Evolutionary conservation across 768 basidiomycete species (phyloP), one percentile per base, ranked within the genome.

Genomic region (Hebeloma cylindrosporum): DNA sequence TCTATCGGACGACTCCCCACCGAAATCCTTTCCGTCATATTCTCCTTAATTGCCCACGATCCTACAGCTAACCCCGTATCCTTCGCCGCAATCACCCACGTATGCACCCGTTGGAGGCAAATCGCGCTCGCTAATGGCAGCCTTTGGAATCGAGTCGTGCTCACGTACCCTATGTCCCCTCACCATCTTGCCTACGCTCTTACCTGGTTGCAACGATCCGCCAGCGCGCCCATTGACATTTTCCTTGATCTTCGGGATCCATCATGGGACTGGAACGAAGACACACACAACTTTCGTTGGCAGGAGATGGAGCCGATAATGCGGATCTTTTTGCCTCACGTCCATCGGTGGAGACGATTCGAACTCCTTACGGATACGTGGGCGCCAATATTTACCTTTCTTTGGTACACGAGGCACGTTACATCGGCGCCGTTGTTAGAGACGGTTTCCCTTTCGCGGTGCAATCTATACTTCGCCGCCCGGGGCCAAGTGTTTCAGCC

Each of bases 281-380:
- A 77, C 8, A 43, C 56, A 0, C 80, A 82, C 48, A 51, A 46
- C 4, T 69, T 80, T 38, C 59, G 63, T 11, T 62, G 64, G 60
- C 56, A 67, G 34, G 68, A 71, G 18, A 75, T 82, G 74, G 66
- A 74, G 35, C 50, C 60, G 10, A 57, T 79, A 26, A 63, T 82
- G 46, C 66, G 62, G 11, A 60, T 75, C 22, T 60, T 82, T 7
- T 53, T 75, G 6, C 68, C 71, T 9, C 73, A 76, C 21, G 68
- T 67, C 6, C 35, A 52, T 16, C 71, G 78, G 37, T 82, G 80
- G 78, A 62, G 64, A 31, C 62, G 47, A 9, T 38, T 82, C 34
- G 72, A 75, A 36, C 64, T 83, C n/a, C 60, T 78, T 36, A 71
- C 77, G 1, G 81, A 83, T 50, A 83, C 78, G 3, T 83, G 81